Conservation (phyloP, 148 eudicot genomes). For the Amaranthus hypochondriacus region DNA sequence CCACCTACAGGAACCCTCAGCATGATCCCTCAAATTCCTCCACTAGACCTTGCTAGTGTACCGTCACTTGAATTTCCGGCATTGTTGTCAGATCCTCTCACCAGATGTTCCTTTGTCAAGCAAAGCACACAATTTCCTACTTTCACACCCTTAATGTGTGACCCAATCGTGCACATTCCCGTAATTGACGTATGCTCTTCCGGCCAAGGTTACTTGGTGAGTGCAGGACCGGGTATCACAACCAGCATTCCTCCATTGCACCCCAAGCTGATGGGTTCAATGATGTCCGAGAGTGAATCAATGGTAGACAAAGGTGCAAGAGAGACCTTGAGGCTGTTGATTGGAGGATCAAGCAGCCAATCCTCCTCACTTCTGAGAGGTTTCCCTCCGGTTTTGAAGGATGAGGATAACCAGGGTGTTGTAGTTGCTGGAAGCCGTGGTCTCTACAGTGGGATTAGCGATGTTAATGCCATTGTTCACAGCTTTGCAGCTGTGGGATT, state of each 20-base stretch:
- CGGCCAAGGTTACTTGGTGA: conserved; percentile 82
- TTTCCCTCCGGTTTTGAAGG: conserved; percentile 46
- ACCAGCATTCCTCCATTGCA: conserved; percentile 53
- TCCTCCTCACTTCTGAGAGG: conserved; percentile 43
- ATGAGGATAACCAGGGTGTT: conserved; percentile 37
- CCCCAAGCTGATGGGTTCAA: conserved; percentile 45
- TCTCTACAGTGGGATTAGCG: conserved; percentile 57
- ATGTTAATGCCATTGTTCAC: conserved; percentile 44
- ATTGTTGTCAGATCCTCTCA: conserved; percentile 49
- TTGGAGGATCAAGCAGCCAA: conserved; percentile 55
- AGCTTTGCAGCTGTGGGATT: conserved; percentile 48
- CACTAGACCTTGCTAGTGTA: conserved; percentile 36
- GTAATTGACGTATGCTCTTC: conserved; percentile 84
- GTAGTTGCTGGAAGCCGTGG: conserved; percentile 65
- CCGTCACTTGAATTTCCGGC: conserved; percentile 60
- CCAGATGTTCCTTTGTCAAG: conserved; percentile 43
- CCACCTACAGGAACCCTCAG: conserved; percentile 42
- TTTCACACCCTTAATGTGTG: conserved; percentile 80
- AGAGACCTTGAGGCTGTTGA: conserved; percentile 73
- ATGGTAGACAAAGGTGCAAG: conserved; percentile 69
- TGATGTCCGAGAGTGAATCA: conserved; percentile 55
- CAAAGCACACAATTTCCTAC: conserved; percentile 57
- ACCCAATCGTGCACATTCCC: conserved; percentile 83
- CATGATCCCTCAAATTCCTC: conserved; percentile 33
- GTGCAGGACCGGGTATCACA: conserved; percentile 66